Evolutionary conservation across 2,329 filamentous ascomycete species (phyloP).

Genomic region (Sporothrix pseudoabietina): DNA sequence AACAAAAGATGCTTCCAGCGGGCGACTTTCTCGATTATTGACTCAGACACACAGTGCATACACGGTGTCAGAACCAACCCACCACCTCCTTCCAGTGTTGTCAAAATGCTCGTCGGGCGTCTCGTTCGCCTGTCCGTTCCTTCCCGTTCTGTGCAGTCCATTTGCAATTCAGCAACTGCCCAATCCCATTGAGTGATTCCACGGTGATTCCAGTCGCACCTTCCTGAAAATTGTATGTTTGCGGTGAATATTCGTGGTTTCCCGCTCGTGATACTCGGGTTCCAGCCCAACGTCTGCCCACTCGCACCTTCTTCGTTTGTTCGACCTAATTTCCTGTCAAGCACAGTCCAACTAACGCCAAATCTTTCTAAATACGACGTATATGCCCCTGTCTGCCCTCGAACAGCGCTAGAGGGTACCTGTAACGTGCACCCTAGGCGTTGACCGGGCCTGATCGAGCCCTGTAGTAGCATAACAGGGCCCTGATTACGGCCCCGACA

Average conservation of each 20-base stretch:
- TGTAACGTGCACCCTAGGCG: background rate
- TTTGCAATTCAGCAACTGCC: background rate
- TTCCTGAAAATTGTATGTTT: background rate
- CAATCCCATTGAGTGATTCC: background rate
- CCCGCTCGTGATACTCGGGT: background rate
- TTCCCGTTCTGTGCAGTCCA: background rate
- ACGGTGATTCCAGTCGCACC: background rate
- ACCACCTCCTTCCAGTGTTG: conserved; percentile 1
- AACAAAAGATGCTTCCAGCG: background rate
- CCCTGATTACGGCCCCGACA: background rate
- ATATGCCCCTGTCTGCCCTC: background rate
- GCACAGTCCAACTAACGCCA: background rate
- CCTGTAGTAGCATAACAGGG: background rate
- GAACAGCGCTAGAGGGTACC: conserved; percentile 10
- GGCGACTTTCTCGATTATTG: background rate
- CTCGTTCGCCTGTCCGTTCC: conserved; percentile 8
- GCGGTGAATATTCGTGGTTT: background rate
- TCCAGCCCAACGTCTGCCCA: background rate
- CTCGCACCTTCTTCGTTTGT: background rate
- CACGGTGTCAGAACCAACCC: background rate
- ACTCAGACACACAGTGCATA: conserved; percentile 24
- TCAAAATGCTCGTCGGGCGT: background rate
- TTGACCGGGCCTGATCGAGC: background rate
- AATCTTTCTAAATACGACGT: too few species aligned
- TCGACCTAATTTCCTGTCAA: conserved; percentile 7